Conservation (phyloP, 495 filamentous ascomycete genomes). For the Staphylotrichum longicolle region DNA sequence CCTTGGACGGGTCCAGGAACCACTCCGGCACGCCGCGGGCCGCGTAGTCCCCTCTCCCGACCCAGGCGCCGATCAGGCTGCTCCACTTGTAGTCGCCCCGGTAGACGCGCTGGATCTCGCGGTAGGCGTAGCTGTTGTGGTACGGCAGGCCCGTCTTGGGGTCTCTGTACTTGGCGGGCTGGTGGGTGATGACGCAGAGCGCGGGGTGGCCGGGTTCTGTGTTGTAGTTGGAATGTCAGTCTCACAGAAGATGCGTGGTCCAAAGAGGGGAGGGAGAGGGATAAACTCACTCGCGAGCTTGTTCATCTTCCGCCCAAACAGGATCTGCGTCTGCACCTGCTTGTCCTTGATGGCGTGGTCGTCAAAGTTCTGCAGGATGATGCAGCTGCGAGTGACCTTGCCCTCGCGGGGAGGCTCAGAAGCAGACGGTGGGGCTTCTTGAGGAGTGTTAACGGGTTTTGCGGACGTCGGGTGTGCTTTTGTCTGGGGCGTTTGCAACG, state of each 20-base stretch:
- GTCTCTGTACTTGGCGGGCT: constrained; percentile 74
- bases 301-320: constrained; percentile 53
- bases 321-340: constrained; percentile 52
- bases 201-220: constrained; percentile 48
- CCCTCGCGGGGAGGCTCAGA: constrained; percentile 30
- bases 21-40: constrained; percentile 67
- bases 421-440: constrained; percentile 17
- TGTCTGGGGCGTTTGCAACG: constrained; percentile 18
- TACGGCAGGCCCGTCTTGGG: constrained; percentile 75
- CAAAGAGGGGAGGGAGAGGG: not conserved
- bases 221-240: constrained; percentile 19
- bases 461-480: constrained; percentile 18
- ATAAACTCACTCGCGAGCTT: constrained; percentile 50
- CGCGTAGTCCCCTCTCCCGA: constrained; percentile 58
- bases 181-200: constrained; percentile 76
- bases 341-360: constrained; percentile 54
- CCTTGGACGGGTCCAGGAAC: constrained; percentile 53
- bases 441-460: constrained; percentile 26
- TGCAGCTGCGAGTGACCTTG: constrained; percentile 48
- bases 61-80: constrained; percentile 69
- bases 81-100: constrained; percentile 73
- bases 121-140: constrained; percentile 69
- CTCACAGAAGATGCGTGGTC: not conserved
- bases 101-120: constrained; percentile 64
- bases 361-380: constrained; percentile 58